Conservation (phyloP, 2,329 filamentous ascomycete genomes). For the Stylonectria norvegica region DNA sequence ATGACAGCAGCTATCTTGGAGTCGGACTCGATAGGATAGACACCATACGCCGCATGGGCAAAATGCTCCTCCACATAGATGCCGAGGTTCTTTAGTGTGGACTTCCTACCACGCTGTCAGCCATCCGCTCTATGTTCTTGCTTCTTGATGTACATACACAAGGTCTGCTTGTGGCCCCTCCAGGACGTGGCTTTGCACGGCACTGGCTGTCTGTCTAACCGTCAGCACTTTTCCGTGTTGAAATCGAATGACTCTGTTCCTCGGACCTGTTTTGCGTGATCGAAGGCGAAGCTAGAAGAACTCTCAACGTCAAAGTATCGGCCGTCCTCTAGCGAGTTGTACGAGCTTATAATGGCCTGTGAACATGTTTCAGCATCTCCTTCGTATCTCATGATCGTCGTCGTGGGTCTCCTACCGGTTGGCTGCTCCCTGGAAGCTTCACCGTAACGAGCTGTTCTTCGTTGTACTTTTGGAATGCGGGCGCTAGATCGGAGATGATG, state of each 20-base stretch:
- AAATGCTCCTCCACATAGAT: constrained; percentile 86
- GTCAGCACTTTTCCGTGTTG: constrained; percentile 12
- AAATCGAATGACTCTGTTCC: background rate
- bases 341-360: constrained; percentile 78
- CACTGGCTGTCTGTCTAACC: constrained; percentile 67
- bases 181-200: constrained; percentile 71
- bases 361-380: constrained; percentile 9
- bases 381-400: background rate
- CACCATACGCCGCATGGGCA: constrained; percentile 73
- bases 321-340: constrained; percentile 76
- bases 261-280: constrained; percentile 75
- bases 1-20: constrained; percentile 75
- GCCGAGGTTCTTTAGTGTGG: constrained; percentile 72
- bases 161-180: constrained; percentile 76
- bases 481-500: constrained; percentile 68
- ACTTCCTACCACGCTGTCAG: constrained; percentile 58
- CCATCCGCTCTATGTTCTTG: background rate
- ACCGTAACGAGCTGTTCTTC: constrained; percentile 88
- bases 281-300: constrained; percentile 82
- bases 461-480: constrained; percentile 92
- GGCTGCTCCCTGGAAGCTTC: constrained; percentile 82
- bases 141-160: constrained; percentile 55
- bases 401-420: constrained; percentile 38
- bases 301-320: constrained; percentile 89
- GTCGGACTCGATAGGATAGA: constrained; percentile 76